Percentiles rank a stretch among this genome's conserved stretches.
phyloP scores from a whole-genome alignment of 345 rosid species.

The Acer saccharum region DNA sequence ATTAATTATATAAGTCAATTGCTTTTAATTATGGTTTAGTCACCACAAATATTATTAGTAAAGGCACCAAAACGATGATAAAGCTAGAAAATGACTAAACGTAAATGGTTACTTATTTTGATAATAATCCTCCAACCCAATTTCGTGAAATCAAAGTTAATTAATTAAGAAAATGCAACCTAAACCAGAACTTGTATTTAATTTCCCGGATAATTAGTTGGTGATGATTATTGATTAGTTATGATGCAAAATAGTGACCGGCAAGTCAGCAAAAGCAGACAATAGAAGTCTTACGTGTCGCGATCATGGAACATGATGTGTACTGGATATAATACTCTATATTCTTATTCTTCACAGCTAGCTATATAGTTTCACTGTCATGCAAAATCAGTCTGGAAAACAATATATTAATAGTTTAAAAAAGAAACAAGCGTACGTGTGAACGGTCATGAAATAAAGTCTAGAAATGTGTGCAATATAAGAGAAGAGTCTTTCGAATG shows the following conservation, averaged over 20 bases:
- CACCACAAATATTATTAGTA: neutral
- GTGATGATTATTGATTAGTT: neutral
- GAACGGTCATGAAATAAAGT: neutral
- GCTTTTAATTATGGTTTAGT: neutral
- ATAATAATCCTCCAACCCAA: neutral
- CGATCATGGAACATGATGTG: neutral
- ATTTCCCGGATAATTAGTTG: neutral
- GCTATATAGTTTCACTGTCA: neutral
- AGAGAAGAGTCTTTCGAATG: neutral
- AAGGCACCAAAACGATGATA: neutral
- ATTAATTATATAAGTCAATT: neutral
- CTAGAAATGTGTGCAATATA: neutral
- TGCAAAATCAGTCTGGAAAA: neutral
- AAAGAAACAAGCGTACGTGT: constrained; percentile 4
- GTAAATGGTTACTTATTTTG: neutral
- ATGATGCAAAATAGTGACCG: neutral
- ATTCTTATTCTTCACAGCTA: neutral
- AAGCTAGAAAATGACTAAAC: neutral
- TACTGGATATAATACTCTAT: neutral
- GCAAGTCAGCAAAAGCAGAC: neutral
- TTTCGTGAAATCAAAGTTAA: constrained; percentile 14
- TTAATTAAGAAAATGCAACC: neutral
- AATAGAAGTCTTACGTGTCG: neutral
- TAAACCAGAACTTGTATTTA: neutral
- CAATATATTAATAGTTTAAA: too few species aligned